Evolutionary conservation across 1,139 yeast genomes (phyloP), one percentile per base, ranked within the genome.

Genomic region (Wickerhamomyces sp.): DNA sequence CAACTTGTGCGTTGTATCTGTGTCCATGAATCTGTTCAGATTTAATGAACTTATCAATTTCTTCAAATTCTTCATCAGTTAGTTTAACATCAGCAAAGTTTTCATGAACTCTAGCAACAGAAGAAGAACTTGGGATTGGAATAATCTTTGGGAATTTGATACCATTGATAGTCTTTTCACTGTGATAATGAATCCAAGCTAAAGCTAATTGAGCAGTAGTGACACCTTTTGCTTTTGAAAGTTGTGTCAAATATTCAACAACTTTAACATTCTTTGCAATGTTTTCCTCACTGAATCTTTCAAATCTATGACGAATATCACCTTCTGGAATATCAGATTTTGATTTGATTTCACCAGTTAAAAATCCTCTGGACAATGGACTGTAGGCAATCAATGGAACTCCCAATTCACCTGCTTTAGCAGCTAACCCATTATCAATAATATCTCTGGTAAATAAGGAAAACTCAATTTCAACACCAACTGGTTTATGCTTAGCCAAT

Each of bases 71-170:
- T 1, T 56, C 72, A 25, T 70, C 75, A 10, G 77, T 55, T 44
- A 86, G 65, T 13, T 61, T 59, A 31, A 77, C 59, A 18, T 64
- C 58, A 7, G 71, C 65, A 47, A 74, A 67, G 61, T 85, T 86
- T 54, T 76, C 82, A 37, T 70, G 68, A 22, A 82, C 76, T 55
- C 85, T 78, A 14, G 61, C 69, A 9, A 65, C 63, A 20, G 79
- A 73, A 7, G 88, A 72, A 9, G 86, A 79, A 39, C 89, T 81
- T 19, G 95, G 95, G 56, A 87, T 84, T 31, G 96, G 95, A 33
- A 88, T 61, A 36, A 86, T 70, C 41, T 67, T 69, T 14, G 88
- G 76, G 44, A 72, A 74, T 59, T 67, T 52, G 54, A 58, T 35
- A 54, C 67, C 49, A 66, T 74, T 34, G 7, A 57, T 62, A 0